Conservation (phyloP, 129 eudicot species). For the Cynara cardunculus region DNA sequence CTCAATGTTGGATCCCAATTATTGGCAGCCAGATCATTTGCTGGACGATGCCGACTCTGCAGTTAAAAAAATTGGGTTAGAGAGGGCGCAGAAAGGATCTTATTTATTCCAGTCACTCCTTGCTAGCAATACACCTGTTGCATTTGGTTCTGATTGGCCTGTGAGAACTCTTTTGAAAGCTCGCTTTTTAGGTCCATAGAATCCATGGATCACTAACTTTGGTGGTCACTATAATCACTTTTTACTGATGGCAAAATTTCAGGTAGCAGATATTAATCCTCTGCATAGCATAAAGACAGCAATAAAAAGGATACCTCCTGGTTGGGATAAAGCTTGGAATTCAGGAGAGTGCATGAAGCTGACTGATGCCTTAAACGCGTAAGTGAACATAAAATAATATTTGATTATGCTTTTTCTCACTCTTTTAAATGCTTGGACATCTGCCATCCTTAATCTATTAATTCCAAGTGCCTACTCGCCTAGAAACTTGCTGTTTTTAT, state of each 20-base stretch:
- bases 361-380: conserved; percentile 81
- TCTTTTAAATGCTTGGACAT: neutral
- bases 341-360: conserved; percentile 64
- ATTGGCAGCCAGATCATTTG: conserved; percentile 91
- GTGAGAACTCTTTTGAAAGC: conserved; percentile 42
- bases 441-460: neutral
- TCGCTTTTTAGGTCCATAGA: neutral
- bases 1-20: neutral
- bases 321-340: conserved; percentile 81
- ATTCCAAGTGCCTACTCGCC: neutral
- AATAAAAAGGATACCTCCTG: conserved; percentile 68
- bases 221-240: conserved; percentile 10
- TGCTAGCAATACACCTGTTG: conserved; percentile 54
- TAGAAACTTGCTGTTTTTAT: neutral
- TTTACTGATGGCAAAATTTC: conserved; percentile 20
- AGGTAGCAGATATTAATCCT: conserved; percentile 94
- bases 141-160: conserved; percentile 99
- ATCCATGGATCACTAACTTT: neutral
- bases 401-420: neutral
- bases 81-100: conserved; percentile 70
- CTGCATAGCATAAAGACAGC: conserved; percentile 75
- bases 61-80: conserved; percentile 64
- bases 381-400: conserved; percentile 17
- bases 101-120: conserved; percentile 72
- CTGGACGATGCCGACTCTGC: conserved; percentile 89